Percentiles rank a stretch among this genome's conserved stretches.
phyloP scores from a whole-genome alignment of 1,284 basidiomycete species.

The Papiliotrema flavescens region DNA sequence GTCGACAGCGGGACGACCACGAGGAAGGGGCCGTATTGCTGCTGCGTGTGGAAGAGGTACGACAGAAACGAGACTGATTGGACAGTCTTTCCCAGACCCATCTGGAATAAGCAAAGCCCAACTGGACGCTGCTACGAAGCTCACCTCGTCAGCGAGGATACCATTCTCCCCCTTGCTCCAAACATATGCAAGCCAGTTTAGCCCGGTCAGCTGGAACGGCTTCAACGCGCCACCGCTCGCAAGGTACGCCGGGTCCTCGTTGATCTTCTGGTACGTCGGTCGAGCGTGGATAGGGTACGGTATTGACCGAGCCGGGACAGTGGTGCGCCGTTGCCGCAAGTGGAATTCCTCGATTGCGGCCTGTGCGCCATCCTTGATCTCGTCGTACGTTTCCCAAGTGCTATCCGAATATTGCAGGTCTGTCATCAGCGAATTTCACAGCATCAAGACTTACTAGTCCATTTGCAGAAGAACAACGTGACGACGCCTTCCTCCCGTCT shows the following conservation, averaged over 20 bases:
- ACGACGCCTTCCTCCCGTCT: constrained; percentile 54
- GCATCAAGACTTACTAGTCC: constrained; percentile 57
- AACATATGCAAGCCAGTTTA: constrained; percentile 97
- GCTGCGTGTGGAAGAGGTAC: constrained; percentile 88
- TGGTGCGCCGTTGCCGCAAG: constrained; percentile 68
- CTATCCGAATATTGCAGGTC: constrained; percentile 91
- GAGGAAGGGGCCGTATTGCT: constrained; percentile 95
- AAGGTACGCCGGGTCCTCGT: constrained; percentile 87
- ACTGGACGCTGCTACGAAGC: too few relatives aligned
- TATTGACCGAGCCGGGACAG: constrained; percentile 81
- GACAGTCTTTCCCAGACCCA: constrained; percentile 98
- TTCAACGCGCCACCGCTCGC: constrained; percentile 75
- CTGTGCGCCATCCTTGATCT: constrained; percentile 57
- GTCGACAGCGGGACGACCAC: constrained; percentile 98
- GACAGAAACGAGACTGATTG: constrained; percentile 95
- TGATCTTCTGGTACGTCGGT: constrained; percentile 80
- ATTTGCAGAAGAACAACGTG: constrained; percentile 95
- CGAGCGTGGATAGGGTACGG: constrained; percentile 66
- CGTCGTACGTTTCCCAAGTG: constrained; percentile 84
- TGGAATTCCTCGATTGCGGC: constrained; percentile 78
- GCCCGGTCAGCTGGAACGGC: constrained; percentile 95
- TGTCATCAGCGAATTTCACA: constrained; percentile 8
- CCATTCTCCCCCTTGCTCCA: constrained; percentile 96
- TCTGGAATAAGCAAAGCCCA: constrained; percentile 48
- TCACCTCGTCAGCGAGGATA: constrained; percentile 87